Evolutionary conservation across 306 rosid species (phyloP), one percentile per base, ranked within the genome.

Genomic region (Senna tora): DNA sequence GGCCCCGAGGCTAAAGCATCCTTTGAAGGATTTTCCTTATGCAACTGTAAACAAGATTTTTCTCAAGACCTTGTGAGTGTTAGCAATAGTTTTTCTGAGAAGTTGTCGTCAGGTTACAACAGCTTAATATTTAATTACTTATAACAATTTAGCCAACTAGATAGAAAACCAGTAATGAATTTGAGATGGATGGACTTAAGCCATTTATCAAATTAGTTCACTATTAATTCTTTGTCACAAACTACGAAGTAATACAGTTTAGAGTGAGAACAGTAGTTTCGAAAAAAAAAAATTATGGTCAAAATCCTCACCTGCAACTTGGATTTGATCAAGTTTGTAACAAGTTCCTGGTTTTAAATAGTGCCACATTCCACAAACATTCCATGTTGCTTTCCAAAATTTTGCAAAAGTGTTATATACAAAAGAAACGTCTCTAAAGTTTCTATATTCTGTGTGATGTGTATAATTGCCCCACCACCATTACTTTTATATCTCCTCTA

Each of bases 271-370:
- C 30, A 25, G 1, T 25, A 25, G 30, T 25, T 25, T 25, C 30
- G 1, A 25, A 25, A 3, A 25, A 25, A 25, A 25, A 25, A 25
- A 25, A 25, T 25, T 25, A 25, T n/a, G n/a, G n/a, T 25, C 39
- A 50, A 60, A 67, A 67, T 64, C 52, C 20, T 33, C 51, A 34
- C 55, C 71, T 21, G 71, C 45, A 46, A 58, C 43, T 25, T 36
- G 38, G 33, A 72, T 46, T 77, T 46, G 73, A 72, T 52, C n/a
- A 61, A 62, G 73, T 62, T 45, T 41, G 45, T 38, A 19, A 39
- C 56, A 50, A 3, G 9, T 64, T 43, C 22, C 20, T 39, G 13
- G 60, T 17, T 39, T 13, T 67, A 1, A 47, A 58, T 28, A 45
- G 4, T 43, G 21, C 34, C 54, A 7, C 55, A 20, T 17, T 67